These are phyloP conservation scores for Trichomonascus vanleenenianus DNA, from an alignment of 805 yeast species.

Conservation along the genomic window DNA sequence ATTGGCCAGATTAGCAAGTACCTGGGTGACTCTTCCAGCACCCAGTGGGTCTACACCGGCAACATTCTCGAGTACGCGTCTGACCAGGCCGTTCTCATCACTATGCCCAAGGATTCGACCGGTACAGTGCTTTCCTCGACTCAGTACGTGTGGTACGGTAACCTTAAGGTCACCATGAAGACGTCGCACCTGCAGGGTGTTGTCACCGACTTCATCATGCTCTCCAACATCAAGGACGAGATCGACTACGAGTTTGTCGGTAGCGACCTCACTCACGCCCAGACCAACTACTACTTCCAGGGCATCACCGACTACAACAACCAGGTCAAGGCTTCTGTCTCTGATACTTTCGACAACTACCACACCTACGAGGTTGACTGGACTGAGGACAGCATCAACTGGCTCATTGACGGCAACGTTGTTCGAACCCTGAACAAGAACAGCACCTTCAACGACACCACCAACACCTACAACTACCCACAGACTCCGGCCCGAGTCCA, in stretches of 20 bases:
- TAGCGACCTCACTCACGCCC: constrained; percentile 53
- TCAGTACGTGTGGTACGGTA: constrained; percentile 82
- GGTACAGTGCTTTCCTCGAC: constrained; percentile 82
- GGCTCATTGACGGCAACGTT: constrained; percentile 64
- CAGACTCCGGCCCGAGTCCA: constrained; percentile 87
- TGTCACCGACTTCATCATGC: constrained; percentile 70
- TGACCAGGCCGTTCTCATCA: constrained; percentile 46
- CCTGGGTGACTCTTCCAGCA: constrained; percentile 62
- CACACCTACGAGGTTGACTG: constrained; percentile 78
- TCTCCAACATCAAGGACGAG: constrained; percentile 84
- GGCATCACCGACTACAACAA: constrained; percentile 66
- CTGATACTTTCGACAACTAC: constrained; percentile 56
- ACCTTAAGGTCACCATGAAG: constrained; percentile 58
- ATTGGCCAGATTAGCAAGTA: constrained; percentile 35
- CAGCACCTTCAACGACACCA: constrained; percentile 51
- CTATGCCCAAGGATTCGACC: constrained; percentile 67
- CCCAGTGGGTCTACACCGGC: constrained; percentile 64
- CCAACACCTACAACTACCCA: constrained; percentile 66
- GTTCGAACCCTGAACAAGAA: constrained; percentile 56
- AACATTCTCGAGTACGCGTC: constrained; percentile 37
- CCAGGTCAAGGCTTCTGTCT: constrained; percentile 35
- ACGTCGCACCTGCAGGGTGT: constrained; percentile 76
- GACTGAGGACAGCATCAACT: constrained; percentile 60
- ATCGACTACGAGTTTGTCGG: constrained; percentile 87
- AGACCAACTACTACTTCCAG: constrained; percentile 74